Conservation (phyloP, 805 yeast genomes). For the Teunomyces stri region DNA sequence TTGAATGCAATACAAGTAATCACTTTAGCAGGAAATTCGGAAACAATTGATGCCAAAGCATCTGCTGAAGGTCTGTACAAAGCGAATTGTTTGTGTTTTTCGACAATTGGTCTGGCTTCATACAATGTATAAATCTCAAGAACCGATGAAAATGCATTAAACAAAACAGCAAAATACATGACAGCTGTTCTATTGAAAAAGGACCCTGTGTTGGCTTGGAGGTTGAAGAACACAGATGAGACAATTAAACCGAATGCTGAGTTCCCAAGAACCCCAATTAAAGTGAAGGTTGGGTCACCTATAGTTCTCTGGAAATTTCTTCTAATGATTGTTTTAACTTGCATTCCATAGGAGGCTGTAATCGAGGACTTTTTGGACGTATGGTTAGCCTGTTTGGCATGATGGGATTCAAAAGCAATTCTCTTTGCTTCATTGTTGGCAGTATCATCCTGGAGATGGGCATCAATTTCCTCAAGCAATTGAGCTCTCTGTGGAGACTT, state of each 20-base stretch:
- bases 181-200: conserved; percentile 64
- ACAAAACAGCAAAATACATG: conserved; percentile 58
- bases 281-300: conserved; percentile 57
- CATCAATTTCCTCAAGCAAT: conserved; percentile 42
- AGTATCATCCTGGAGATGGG: conserved; percentile 27
- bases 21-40: conserved; percentile 62
- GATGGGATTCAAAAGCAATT: conserved; percentile 19
- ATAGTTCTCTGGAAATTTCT: conserved; percentile 54
- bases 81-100: conserved; percentile 70
- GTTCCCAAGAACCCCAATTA: conserved; percentile 51
- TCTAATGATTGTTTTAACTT: conserved; percentile 43
- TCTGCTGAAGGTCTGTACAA: conserved; percentile 75
- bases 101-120: conserved; percentile 61
- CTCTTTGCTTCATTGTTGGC: conserved; percentile 9
- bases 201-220: conserved; percentile 49
- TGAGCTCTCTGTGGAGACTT: conserved; percentile 48
- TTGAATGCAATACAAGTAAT: conserved; percentile 31
- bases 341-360: conserved; percentile 32
- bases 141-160: conserved; percentile 58
- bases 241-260: conserved; percentile 55
- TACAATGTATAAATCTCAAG: conserved; percentile 60
- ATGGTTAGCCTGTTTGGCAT: conserved; percentile 42
- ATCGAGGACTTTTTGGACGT: conserved; percentile 32
- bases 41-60: conserved; percentile 58
- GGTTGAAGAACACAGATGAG: conserved; percentile 59